phyloP scores from a whole-genome alignment of 768 basidiomycete species.

The Sporobolomyces phaffii region DNA sequence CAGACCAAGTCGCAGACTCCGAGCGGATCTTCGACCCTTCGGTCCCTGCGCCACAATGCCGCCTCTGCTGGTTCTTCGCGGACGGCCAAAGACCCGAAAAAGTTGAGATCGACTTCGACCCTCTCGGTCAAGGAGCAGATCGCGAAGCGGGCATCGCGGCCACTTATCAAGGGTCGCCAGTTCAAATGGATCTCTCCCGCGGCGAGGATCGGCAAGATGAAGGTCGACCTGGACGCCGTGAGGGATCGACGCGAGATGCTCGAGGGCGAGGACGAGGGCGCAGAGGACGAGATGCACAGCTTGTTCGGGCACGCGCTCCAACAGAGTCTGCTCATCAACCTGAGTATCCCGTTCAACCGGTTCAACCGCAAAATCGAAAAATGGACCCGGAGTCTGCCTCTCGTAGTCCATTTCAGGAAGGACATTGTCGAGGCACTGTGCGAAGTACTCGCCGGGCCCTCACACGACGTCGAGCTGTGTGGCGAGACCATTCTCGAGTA shows the following conservation, averaged over 20 bases:
- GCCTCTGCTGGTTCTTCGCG: background rate
- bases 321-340: conserved; percentile 73
- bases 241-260: conserved; percentile 32
- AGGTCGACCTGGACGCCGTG: conserved; percentile 33
- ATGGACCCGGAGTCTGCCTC: conserved; percentile 67
- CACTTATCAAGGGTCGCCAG: conserved; percentile 31
- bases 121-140: conserved; percentile 33
- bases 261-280: conserved; percentile 31
- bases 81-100: conserved; percentile 9
- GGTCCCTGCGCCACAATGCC: conserved; percentile 26
- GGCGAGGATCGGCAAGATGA: conserved; percentile 29
- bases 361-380: conserved; percentile 61
- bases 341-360: conserved; percentile 65
- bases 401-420: conserved; percentile 72
- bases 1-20: background rate
- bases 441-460: conserved; percentile 1
- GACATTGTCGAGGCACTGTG: conserved; percentile 53
- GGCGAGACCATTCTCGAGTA: conserved; percentile 36
- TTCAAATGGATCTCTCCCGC: conserved; percentile 33
- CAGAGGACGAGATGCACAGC: conserved; percentile 35
- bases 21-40: conserved; percentile 15
- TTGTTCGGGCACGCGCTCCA: conserved; percentile 69
- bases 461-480: conserved; percentile 30
- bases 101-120: conserved; percentile 28
- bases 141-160: conserved; percentile 26